Evolutionary conservation across 2,329 filamentous ascomycete species (phyloP), one percentile per base, ranked within the genome.

Genomic region (Elsinoe perseae): DNA sequence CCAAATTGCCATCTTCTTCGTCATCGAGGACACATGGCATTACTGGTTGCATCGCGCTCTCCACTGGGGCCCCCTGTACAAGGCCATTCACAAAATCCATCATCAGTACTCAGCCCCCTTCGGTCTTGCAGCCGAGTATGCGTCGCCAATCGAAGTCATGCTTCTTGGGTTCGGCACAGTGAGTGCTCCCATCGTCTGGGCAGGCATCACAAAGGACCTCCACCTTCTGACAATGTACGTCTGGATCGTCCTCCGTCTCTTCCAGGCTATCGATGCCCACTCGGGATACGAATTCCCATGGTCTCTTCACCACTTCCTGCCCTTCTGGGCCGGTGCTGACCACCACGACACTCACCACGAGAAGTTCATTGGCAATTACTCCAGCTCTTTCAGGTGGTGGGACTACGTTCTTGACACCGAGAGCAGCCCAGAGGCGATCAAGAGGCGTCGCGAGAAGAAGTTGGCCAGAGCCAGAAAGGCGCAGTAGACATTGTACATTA

Each of bases 301-400:
- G 90, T 92, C 86, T 68, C 76, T 98, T 74, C 89, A 91, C 73
- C 89, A 96, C 73, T 87, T 97, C 79, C 77, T 98, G 53, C 93
- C 93, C 32, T 91, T 98, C 82, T 98, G 93, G 93, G 92, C 92
- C 56, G 93, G 93, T 60, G 93, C 93, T 56, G 85, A 95, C 65
- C 92, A 97, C 76, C 93, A 98, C 76, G 93, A 98, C 68, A 78
- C 90, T 43, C 93, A 98, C 76, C 93, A 98, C 76, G 93, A 98
- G 78, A 89, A 90, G 70, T 98, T 98, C 76, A 90, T 98, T 61
- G 93, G 93, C 65, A 98, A 98, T 79, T 98, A 97, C 72, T 79
- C 92, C 53, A 95, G 90, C 69, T 95, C 89, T 78, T 98, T 98
- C 83, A 83, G 92, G 72, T 98, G 93, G 93, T 98, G 93, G 93